Conservation (phyloP, 2,329 filamentous ascomycete species). For the Pestalotiopsis sp. region DNA sequence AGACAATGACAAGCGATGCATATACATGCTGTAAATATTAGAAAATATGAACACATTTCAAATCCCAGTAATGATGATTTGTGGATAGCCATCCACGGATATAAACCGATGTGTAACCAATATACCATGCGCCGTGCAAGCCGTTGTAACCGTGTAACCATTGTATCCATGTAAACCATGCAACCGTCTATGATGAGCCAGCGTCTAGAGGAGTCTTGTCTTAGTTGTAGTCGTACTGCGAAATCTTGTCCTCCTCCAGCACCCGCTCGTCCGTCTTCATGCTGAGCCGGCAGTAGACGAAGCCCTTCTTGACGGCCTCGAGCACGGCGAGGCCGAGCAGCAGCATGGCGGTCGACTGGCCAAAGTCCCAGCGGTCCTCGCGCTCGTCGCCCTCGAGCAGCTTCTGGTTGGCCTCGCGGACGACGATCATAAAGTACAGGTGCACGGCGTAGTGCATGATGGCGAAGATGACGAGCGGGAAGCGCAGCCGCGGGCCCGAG, state of each 20-base stretch:
- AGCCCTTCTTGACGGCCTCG: constrained; percentile 1
- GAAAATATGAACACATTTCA: not conserved
- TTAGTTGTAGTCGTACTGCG: not conserved
- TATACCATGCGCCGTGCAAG: no score
- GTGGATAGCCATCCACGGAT: not conserved
- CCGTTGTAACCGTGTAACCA: no score
- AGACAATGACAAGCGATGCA: not conserved
- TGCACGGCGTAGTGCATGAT: constrained; percentile 33
- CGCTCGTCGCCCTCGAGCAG: constrained; percentile 24
- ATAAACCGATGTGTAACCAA: not conserved
- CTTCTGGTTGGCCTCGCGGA: constrained; percentile 30
- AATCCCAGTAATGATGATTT: not conserved
- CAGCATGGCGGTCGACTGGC: constrained; percentile 31
- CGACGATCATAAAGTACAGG: constrained; percentile 32
- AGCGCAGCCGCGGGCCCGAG: constrained; percentile 15
- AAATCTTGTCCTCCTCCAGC: not conserved
- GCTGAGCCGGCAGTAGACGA: not conserved
- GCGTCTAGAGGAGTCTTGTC: not conserved
- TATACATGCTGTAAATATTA: not conserved
- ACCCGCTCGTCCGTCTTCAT: not conserved
- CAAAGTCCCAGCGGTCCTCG: constrained; percentile 34
- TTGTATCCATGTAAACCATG: not conserved
- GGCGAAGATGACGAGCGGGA: constrained; percentile 25
- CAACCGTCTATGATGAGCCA: not conserved
- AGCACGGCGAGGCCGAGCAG: constrained; percentile 23